Base-by-base conservation (phyloP, 75 land plant species). In the Azolla pinnata region DNA sequence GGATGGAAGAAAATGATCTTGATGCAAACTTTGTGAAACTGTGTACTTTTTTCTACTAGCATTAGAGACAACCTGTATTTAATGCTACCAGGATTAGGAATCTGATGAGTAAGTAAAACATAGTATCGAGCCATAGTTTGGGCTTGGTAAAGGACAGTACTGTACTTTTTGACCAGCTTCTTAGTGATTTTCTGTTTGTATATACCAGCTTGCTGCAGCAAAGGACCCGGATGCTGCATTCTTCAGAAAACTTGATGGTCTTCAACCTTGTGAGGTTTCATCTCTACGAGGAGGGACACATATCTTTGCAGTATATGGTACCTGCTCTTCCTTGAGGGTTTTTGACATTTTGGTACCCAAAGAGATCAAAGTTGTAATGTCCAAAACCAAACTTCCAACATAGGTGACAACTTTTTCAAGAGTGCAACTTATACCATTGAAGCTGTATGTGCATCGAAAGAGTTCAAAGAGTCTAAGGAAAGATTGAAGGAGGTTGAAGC, bases 391-490 rank as follows among this genome's bases (percentile, higher is more conserved):
- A 29, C n/a, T 46, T 28, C 66, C n/a, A n/a, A 49, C 61, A 18
- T 55, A 95, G 99, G 99, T 66, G 99, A 95, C 56, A 95, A 95
- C 61, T 95, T 90, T 58, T 95, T 95, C 49, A 90, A 80, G 67
- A 84, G 91, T 82, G 99, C 72, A 35, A 83, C 63, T 72, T 95
- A 95, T 65, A 84, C 84, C 1, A 84, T 95, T 44, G 99, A 95
- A 63, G 84, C 77, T 17, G 44, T 95, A 31, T n/a, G n/a, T n/a
- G 90, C 81, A 66, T 84, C 88, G 40, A 88, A 80, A 12, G 60
- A 80, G 29, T 90, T 79, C 62, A 18, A 57, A 20, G 85, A 78
- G 62, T 78, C 79, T 32, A 79, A 78, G 31, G 80, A 79, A 20
- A 72, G 76, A 50, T 81, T 95, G 23, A 73, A 78, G 56, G 71